phyloP scores from a whole-genome alignment of 257 asterid genomes.

The Scutellaria baicalensis region DNA sequence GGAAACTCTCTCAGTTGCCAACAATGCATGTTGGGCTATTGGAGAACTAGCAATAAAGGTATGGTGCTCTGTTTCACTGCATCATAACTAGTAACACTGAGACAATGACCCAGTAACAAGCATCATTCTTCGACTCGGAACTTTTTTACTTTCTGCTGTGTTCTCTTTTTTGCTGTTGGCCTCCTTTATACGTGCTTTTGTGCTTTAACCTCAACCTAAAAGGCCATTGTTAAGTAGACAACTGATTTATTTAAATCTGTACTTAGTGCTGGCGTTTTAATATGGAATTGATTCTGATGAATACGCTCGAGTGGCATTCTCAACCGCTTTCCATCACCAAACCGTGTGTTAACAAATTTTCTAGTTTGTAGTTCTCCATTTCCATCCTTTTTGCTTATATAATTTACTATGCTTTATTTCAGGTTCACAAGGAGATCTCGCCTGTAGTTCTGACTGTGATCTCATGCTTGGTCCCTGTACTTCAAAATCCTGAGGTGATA shows the following conservation, averaged over 20 bases:
- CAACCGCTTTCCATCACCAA: neutral
- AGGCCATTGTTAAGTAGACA: neutral
- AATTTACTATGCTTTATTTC: constrained; percentile 16
- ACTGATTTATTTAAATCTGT: neutral
- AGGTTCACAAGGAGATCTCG: constrained; percentile 87
- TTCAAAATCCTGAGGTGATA: constrained; percentile 85
- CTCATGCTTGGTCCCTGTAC: constrained; percentile 80
- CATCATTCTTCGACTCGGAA: neutral
- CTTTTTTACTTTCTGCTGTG: neutral
- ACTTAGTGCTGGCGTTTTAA: neutral
- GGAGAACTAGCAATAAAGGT: constrained; percentile 77
- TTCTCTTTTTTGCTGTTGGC: neutral
- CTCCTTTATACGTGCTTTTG: neutral
- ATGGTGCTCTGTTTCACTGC: neutral
- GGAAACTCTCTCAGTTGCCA: constrained; percentile 90
- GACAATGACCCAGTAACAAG: neutral
- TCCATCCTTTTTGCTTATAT: constrained; percentile 8
- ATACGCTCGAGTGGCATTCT: neutral
- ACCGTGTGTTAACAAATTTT: neutral
- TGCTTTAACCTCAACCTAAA: neutral
- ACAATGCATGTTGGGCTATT: constrained; percentile 99
- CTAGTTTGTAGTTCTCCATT: neutral
- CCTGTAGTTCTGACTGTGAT: constrained; percentile 70
- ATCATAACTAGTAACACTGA: neutral
- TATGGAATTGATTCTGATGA: neutral